Conservation (phyloP, 768 basidiomycete genomes). For the Cyclocybe aegerita region DNA sequence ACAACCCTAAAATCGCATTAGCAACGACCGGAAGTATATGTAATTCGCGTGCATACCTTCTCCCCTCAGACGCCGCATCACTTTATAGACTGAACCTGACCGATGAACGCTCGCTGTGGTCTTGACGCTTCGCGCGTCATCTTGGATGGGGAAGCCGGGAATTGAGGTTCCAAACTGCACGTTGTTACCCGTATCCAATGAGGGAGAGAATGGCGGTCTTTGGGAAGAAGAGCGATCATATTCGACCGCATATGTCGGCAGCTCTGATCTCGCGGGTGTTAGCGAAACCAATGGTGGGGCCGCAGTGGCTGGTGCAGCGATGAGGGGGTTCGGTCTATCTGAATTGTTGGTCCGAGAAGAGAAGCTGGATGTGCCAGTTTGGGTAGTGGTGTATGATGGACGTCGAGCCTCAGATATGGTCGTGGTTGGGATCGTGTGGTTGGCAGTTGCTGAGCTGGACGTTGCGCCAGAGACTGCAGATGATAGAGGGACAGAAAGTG, state of each 20-base stretch:
- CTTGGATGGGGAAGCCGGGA: slow-evolving; percentile 90
- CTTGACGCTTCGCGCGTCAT: slow-evolving; percentile 86
- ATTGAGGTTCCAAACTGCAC: slow-evolving; percentile 71
- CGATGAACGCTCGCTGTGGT: slow-evolving; percentile 70
- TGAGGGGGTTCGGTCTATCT: slow-evolving; percentile 62
- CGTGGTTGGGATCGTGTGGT: slow-evolving; percentile 28
- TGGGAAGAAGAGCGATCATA: slow-evolving; percentile 58
- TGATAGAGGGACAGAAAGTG: slow-evolving; percentile 66
- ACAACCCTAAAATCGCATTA: slow-evolving; percentile 55
- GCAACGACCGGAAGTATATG: slow-evolving; percentile 4
- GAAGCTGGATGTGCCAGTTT: slow-evolving; percentile 46
- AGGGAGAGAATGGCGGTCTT: slow-evolving; percentile 48
- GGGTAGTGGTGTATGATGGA: slow-evolving; percentile 48
- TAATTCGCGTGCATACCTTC: slow-evolving; percentile 56
- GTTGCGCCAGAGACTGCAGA: slow-evolving; percentile 43
- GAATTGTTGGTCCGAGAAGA: slow-evolving; percentile 44
- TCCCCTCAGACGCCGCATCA: slow-evolving; percentile 86
- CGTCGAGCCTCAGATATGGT: slow-evolving; percentile 51
- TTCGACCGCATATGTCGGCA: slow-evolving; percentile 67
- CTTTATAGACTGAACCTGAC: slow-evolving; percentile 85
- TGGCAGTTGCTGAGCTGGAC: slow-evolving; percentile 29
- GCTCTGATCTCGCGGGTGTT: slow-evolving; percentile 82
- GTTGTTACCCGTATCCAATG: slow-evolving; percentile 55
- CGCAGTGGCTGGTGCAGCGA: slow-evolving; percentile 50
- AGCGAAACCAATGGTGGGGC: slow-evolving; percentile 85